phyloP scores from a whole-genome alignment of 768 basidiomycete species.

The Hortiboletus flavorubellus region DNA sequence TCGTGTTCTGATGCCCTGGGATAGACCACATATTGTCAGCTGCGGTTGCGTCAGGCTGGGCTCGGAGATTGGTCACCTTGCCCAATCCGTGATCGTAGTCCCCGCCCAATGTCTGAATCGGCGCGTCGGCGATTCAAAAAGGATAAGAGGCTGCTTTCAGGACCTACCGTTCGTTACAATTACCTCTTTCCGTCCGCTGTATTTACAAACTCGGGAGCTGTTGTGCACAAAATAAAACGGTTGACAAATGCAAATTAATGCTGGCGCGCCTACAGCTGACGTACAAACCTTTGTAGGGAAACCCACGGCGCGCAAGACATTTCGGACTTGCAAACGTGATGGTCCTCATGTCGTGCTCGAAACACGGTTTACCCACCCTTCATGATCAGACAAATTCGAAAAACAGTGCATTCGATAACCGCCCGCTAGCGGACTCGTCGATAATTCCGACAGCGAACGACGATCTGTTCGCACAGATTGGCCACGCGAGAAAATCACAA shows the following conservation, averaged over 20 bases:
- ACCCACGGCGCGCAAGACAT: neutral
- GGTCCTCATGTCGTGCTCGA: no score
- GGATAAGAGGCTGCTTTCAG: neutral
- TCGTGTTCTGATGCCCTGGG: neutral
- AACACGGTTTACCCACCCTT: no score
- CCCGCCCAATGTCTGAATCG: neutral
- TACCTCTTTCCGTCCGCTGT: neutral
- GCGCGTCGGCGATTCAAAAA: neutral
- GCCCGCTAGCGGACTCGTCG: no score
- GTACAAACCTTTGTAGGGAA: neutral
- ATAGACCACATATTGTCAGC: neutral
- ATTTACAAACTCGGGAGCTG: neutral
- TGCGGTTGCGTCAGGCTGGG: neutral
- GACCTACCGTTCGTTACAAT: neutral
- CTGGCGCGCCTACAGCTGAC: constrained; percentile 2
- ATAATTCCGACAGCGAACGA: no score
- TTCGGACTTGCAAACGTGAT: no score
- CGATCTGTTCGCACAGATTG: no score
- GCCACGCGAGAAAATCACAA: no score
- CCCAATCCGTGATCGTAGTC: neutral
- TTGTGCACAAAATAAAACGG: neutral
- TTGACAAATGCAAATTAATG: neutral
- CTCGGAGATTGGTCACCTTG: neutral
- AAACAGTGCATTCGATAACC: no score
- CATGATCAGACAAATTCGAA: no score